A percentile compares a stretch with the other conserved stretches of the same genome.
phyloP scores from a whole-genome alignment of 2,329 filamentous ascomycete genomes.

The Colletotrichum eremochloae region DNA sequence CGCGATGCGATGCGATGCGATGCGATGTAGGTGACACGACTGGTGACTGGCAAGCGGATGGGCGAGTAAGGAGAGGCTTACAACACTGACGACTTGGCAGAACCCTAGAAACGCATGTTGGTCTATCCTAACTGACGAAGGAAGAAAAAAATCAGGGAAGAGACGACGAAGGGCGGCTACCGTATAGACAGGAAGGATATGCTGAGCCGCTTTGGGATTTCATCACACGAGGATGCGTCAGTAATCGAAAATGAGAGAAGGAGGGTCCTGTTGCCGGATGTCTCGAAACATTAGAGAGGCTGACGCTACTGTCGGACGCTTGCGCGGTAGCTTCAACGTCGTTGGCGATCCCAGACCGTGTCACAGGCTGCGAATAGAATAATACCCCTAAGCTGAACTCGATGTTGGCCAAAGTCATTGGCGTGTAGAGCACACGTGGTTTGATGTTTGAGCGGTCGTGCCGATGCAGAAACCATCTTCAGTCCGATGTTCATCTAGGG shows the following conservation, averaged over 20 bases:
- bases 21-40: constrained; percentile 32
- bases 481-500: constrained; percentile 4
- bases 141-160: background rate
- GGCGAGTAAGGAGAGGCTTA: constrained; percentile 16
- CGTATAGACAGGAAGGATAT: background rate
- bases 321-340: constrained; percentile 40
- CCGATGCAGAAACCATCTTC: background rate
- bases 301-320: constrained; percentile 40
- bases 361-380: constrained; percentile 17
- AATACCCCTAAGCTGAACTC: constrained; percentile 5
- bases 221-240: constrained; percentile 2
- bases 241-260: background rate
- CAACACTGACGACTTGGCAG: constrained; percentile 19
- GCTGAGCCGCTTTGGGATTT: background rate
- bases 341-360: constrained; percentile 23
- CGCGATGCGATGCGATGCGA: constrained; percentile 31
- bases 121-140: background rate
- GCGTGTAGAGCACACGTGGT: background rate
- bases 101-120: constrained; percentile 15
- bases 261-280: constrained; percentile 13
- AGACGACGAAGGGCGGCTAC: background rate
- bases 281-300: constrained; percentile 39
- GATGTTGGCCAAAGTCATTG: constrained; percentile 11
- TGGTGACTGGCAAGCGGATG: constrained; percentile 21
- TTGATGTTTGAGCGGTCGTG: constrained; percentile 16